Conservation (phyloP, 1,284 basidiomycete genomes). For the Mixia osmundae region DNA sequence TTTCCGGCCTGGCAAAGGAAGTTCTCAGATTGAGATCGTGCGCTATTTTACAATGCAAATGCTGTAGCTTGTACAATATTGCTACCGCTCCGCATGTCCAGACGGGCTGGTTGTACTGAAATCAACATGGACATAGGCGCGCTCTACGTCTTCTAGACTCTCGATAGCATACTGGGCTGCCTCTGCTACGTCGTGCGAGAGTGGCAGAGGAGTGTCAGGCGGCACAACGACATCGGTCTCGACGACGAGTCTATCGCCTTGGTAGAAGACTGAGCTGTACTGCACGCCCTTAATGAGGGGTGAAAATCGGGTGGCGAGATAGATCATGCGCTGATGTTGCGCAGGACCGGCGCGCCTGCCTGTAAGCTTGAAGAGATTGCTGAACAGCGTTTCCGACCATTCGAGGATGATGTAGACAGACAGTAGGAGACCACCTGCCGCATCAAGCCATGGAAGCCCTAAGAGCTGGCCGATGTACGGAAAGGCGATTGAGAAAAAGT, state of each 20-base stretch:
- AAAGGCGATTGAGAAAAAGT: constrained; percentile 31
- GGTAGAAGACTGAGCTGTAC: constrained; percentile 17
- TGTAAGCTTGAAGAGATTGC: constrained; percentile 25
- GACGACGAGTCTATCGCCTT: constrained; percentile 22
- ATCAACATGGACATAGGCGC: constrained; percentile 24
- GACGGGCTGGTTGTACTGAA: too few species aligned
- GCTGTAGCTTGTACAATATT: too few species aligned
- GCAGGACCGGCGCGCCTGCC: constrained; percentile 13
- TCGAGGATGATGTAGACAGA: constrained; percentile 26
- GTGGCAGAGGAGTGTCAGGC: constrained; percentile 22
- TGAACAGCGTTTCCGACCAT: constrained; percentile 24
- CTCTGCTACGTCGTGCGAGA: constrained; percentile 20
- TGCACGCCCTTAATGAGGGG: constrained; percentile 17
- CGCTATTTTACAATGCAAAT: too few species aligned
- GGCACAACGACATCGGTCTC: constrained; percentile 27
- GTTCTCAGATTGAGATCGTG: too few species aligned
- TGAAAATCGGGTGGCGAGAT: constrained; percentile 25
- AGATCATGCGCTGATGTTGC: constrained; percentile 24
- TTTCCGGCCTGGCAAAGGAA: too few species aligned
- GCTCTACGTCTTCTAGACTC: constrained; percentile 24
- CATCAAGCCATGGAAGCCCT: constrained; percentile 23
- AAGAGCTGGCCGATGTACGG: constrained; percentile 24
- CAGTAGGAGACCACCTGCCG: constrained; percentile 27
- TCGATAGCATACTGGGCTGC: constrained; percentile 13
- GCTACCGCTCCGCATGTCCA: too few species aligned